These are phyloP conservation scores for Smittium culicis DNA, from an alignment of 371 early-diverging fungal species.

Conservation along the genomic window DNA sequence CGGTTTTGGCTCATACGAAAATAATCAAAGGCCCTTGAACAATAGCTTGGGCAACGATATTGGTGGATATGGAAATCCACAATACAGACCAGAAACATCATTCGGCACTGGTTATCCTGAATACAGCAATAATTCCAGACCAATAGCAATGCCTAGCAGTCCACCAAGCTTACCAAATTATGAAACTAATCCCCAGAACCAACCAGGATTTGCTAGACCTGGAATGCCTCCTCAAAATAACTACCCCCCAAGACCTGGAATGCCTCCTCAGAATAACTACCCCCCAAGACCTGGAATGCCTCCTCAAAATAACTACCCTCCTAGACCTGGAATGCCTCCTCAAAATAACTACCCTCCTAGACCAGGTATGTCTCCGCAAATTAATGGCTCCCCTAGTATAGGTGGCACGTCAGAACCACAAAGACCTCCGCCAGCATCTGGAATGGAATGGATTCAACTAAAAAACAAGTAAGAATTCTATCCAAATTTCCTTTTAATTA, in stretches of 20 bases:
- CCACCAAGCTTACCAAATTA: not conserved
- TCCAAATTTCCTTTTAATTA: too few species aligned
- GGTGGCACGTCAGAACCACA: not conserved
- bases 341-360: not conserved
- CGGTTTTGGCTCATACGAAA: not conserved
- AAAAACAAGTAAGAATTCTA: not conserved
- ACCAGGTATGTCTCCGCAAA: too few species aligned
- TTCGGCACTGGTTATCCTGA: not conserved
- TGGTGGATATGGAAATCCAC: not conserved
- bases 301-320: not conserved
- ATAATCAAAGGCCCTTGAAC: too few species aligned
- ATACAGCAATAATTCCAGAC: not conserved
- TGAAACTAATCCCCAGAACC: not conserved
- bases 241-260: not conserved
- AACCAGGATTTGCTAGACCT: not conserved
- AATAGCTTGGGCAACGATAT: not conserved
- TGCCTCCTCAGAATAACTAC: not conserved
- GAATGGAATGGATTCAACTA: not conserved
- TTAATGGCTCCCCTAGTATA: too few species aligned
- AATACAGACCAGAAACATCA: too few species aligned
- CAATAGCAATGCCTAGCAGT: not conserved
- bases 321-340: not conserved
- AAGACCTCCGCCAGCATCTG: not conserved
- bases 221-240: not conserved
- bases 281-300: not conserved